These are phyloP conservation scores for Mycena filopes DNA, from an alignment of 768 basidiomycete species.

Conservation along the genomic window DNA sequence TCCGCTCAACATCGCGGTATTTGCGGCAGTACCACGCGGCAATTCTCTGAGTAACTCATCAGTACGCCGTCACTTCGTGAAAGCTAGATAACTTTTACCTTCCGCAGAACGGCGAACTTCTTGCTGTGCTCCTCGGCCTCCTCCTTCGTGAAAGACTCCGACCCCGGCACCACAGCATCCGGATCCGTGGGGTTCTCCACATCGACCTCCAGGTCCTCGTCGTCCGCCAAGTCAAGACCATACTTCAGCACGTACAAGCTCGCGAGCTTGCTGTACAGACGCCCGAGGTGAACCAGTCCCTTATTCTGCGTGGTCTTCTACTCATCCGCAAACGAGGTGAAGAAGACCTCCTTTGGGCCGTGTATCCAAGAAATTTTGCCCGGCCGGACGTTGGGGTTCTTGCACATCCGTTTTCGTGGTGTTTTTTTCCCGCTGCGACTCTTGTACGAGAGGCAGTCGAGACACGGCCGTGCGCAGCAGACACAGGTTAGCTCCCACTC, in stretches of 20 bases:
- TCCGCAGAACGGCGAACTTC: neutral
- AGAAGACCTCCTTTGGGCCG: neutral
- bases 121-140: neutral
- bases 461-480: no score
- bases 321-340: neutral
- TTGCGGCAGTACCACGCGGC: neutral
- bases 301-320: neutral
- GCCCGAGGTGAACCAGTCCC: neutral
- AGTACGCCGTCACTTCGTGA: no score
- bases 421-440: no score
- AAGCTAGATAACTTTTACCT: neutral
- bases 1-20: neutral
- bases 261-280: neutral
- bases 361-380: neutral
- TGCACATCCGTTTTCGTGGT: no score
- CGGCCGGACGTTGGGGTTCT: neutral
- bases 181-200: neutral
- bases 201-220: neutral
- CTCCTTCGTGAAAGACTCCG: neutral
- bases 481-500: no score
- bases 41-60: neutral
- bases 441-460: no score
- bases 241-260: constrained; percentile 3
- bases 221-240: neutral
- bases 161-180: neutral